Evolutionary conservation across 2,329 filamentous ascomycete genomes (phyloP).

Genomic region (Dichotomopilus funicola): DNA sequence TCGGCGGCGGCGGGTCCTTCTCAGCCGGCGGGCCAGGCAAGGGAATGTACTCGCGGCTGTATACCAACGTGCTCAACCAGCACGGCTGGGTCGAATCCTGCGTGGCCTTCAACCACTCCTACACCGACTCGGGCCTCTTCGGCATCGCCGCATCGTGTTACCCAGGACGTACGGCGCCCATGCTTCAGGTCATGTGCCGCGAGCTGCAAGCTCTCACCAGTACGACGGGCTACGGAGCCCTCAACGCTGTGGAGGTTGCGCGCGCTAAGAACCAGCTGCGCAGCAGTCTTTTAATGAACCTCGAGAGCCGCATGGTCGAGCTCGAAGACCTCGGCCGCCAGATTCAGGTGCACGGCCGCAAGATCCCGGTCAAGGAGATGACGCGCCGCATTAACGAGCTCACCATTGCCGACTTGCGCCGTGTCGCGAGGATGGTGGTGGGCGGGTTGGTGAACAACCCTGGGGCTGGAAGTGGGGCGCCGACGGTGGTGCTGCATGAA

Average conservation of each 20-base stretch:
- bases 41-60: conserved; percentile 97
- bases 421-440: conserved; percentile 74
- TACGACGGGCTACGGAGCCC: conserved; percentile 64
- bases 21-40: conserved; percentile 94
- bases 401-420: conserved; percentile 70
- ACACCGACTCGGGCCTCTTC: conserved; percentile 92
- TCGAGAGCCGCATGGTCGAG: conserved; percentile 95
- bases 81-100: conserved; percentile 96
- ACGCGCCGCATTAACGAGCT: conserved; percentile 77
- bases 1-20: conserved; percentile 94
- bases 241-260: conserved; percentile 72
- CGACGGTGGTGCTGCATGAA: conserved; percentile 92
- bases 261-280: conserved; percentile 96
- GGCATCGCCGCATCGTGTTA: conserved; percentile 85
- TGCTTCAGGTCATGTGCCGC: conserved; percentile 93
- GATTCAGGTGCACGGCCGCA: conserved; percentile 92
- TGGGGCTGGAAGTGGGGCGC: conserved; percentile 75
- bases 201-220: conserved; percentile 74
- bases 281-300: conserved; percentile 88
- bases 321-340: conserved; percentile 91
- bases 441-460: conserved; percentile 68
- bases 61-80: conserved; percentile 97
- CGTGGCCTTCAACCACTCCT: conserved; percentile 93
- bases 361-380: conserved; percentile 91
- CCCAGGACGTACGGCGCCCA: conserved; percentile 68